These are phyloP conservation scores for Nematodospora anomalae DNA, from an alignment of 1,139 yeast species.

Conservation along the genomic window DNA sequence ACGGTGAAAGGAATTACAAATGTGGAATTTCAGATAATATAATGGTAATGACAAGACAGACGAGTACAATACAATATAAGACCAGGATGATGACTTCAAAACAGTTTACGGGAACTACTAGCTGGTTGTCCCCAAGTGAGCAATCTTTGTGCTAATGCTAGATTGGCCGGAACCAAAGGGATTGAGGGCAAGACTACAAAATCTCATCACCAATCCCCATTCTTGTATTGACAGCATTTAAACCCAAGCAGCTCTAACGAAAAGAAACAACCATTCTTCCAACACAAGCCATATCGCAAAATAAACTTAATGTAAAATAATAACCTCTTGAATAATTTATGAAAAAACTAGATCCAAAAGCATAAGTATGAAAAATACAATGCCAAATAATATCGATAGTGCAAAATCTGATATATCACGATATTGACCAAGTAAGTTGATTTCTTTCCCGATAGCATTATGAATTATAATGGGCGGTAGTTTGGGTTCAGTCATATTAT, in stretches of 20 bases:
- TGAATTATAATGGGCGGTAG: conserved; percentile 23
- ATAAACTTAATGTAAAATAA: conserved; percentile 31
- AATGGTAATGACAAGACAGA: conserved; percentile 32
- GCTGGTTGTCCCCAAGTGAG: conserved; percentile 51
- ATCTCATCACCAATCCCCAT: conserved; percentile 36
- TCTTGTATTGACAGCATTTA: conserved; percentile 22
- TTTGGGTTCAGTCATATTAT: conserved; percentile 23
- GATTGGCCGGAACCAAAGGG: conserved; percentile 35
- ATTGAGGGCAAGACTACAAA: conserved; percentile 35
- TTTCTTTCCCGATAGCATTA: conserved; percentile 22
- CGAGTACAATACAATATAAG: conserved; percentile 30
- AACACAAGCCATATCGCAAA: conserved; percentile 30
- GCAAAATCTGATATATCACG: conserved; percentile 29
- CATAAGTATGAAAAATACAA: conserved; percentile 26
- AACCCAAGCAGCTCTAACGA: conserved; percentile 32
- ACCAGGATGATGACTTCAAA: conserved; percentile 36
- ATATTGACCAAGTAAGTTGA: conserved; percentile 36
- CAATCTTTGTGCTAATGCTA: conserved; percentile 43
- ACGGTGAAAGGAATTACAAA: conserved; percentile 25
- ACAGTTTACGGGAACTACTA: conserved; percentile 40
- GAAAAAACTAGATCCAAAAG: conserved; percentile 31
- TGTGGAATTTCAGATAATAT: conserved; percentile 39
- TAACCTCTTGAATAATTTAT: conserved; percentile 36
- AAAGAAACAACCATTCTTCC: conserved; percentile 32
- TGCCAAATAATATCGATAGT: conserved; percentile 34